Evolutionary conservation across 495 filamentous ascomycete species (phyloP).

Genomic region (Rhizodiscina lignyota): DNA sequence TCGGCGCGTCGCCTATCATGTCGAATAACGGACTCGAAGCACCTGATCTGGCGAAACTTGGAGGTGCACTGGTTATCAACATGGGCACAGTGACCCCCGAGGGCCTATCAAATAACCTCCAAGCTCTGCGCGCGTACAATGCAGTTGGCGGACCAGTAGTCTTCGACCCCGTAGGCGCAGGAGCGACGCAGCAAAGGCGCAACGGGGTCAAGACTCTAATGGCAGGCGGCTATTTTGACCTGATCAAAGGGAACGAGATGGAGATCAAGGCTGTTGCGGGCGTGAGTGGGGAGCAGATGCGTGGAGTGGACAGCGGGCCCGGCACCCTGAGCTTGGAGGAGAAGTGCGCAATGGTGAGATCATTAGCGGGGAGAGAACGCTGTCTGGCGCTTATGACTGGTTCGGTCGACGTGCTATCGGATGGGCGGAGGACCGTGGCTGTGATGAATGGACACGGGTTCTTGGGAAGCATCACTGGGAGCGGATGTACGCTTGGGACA

Average conservation of each 20-base stretch:
- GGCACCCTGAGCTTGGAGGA: constrained; percentile 35
- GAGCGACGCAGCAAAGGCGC: constrained; percentile 60
- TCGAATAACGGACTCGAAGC: constrained; percentile 74
- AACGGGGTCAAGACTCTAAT: constrained; percentile 57
- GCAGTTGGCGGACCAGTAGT: constrained; percentile 52
- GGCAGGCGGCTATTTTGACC: constrained; percentile 55
- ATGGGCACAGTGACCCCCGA: constrained; percentile 80
- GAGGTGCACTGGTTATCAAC: constrained; percentile 68
- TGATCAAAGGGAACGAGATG: constrained; percentile 91
- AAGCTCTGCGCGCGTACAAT: constrained; percentile 66
- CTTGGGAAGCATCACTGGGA: constrained; percentile 72
- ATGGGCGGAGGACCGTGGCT: constrained; percentile 47
- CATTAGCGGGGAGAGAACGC: constrained; percentile 48
- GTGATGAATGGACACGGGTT: constrained; percentile 64
- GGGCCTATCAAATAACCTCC: constrained; percentile 46
- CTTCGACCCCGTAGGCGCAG: constrained; percentile 84
- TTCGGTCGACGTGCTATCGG: constrained; percentile 57
- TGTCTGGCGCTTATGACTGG: constrained; percentile 83
- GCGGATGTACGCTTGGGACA: constrained; percentile 74
- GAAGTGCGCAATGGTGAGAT: constrained; percentile 42
- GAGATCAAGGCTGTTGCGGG: constrained; percentile 64
- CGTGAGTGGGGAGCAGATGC: constrained; percentile 41
- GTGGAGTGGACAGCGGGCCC: constrained; percentile 70
- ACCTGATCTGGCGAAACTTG: constrained; percentile 49
- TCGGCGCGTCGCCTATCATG: constrained; percentile 88